Evolutionary conservation across 2,329 filamentous ascomycete species (phyloP), one percentile per base, ranked within the genome.

Genomic region (Fusarium chaquense): DNA sequence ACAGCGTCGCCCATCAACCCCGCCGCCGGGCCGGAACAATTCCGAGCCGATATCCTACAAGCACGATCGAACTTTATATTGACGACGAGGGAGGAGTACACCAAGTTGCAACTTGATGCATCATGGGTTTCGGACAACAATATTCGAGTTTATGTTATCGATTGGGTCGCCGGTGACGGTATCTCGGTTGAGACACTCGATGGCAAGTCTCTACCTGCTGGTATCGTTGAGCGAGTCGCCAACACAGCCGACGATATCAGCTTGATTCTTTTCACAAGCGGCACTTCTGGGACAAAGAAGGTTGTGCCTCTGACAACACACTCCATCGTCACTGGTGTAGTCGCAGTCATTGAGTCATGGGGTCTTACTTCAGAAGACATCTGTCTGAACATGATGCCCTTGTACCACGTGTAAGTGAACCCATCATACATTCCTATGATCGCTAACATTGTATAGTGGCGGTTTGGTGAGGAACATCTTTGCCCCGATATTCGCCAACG

Each of bases 341-440:
- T 61, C 2, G 61, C 61, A 6, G 60, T 63, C 9, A 57, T 63
- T 2, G 60, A 63, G 2, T 63, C 60, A 28, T 63, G 60, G 60
- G 58, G 58, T 11, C 60, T 63, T 20, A 56, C 28, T 1, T 40
- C 35, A 0, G 11, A 32, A 0, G 60, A 63, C 7, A 47, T 63
- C 3, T 63, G 60, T 18, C 2, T 63, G 4, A 63, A 63, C n/a
- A 63, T 63, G 60, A 63, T 63, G 60, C 60, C 60, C 0, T 38
- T 63, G 0, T 63, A 63, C 15, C 60, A 63, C 2, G 60, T 63
- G 60, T 63, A 62, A 36, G 60, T 55, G 1, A 3, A 22, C 3
- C 8, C 1, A 2, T 3, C 1, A 7, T 9, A 2, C 3, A 18
- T 0, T 0, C 7, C 1, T 12, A 12, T 2, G 2, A 2, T 1